Base-by-base conservation (phyloP, 129 eudicot species). In the Pseudognaphalium luteoalbum region DNA sequence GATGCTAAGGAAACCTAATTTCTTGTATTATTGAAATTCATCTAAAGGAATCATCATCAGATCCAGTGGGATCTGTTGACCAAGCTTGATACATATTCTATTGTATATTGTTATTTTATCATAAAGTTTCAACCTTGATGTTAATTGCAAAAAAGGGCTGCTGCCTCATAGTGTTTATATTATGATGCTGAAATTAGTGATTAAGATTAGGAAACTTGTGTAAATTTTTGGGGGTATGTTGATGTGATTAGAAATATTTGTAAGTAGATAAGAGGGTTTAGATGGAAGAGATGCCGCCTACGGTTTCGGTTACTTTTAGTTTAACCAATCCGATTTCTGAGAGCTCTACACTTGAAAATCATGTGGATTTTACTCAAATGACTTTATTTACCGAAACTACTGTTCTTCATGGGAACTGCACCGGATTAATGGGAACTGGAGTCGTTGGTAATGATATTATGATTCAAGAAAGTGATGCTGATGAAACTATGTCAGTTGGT, bases 261-360 rank as follows among this genome's bases (percentile, higher is more conserved):
- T 33, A 61, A n/a, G 52, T 60, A 16, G 51, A 22, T 0, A 5
- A 2, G 3, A 19, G 72, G 68, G 76, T 42, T 79, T 67, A 69
- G 74, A 91, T 91, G 97, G 97, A 89, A 83, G 89, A 88, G 76
- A 83, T 91, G 44, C 84, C 90, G 33, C 89, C 91, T 14, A 84
- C 89, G 28, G 86, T 84, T 82, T 88, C 88, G 3, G 86, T 88
- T 75, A 77, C 92, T 19, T 88, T 88, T 68, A 83, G 93, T 75
- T 76, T 86, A 76, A 78, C 83, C 35, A 88, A 69, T 74, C 78
- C 81, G 21, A 73, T 84, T 28, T 70, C 85, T 20, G 88, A 88
- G 51, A 83, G 12, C 41, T 21, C 84, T 28, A 71, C 73, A 19
- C 71, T 79, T 3, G 68, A 82, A 35, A 84, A 70, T 68, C 90